Percentiles rank a stretch among this genome's conserved stretches.
Conservation (phyloP, 345 rosid genomes). For the Corchorus olitorius region DNA sequence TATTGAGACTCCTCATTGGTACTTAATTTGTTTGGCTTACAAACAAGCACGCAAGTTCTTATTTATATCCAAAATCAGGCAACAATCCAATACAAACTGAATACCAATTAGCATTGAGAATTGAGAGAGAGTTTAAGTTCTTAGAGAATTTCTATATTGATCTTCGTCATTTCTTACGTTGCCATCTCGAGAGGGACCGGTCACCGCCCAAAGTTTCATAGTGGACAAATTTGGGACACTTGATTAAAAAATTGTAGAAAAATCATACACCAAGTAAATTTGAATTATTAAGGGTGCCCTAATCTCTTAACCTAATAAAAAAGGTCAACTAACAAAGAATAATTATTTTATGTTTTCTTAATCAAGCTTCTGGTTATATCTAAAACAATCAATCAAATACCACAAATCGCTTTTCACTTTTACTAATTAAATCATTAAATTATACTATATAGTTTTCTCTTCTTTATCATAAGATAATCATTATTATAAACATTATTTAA, state of each 20-base stretch:
- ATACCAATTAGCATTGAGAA: neutral
- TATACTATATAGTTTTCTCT: neutral
- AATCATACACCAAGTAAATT: conserved; percentile 15
- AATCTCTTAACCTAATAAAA: conserved; percentile 1
- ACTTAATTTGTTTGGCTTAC: neutral
- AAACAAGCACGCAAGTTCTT: neutral
- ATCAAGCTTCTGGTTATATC: neutral
- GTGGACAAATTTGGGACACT: conserved; percentile 1
- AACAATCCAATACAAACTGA: neutral
- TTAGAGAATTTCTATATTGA: neutral
- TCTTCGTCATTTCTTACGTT: conserved; percentile 20
- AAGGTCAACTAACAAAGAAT: conserved; percentile 6
- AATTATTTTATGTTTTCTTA: neutral
- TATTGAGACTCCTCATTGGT: no score
- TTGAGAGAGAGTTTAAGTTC: neutral
- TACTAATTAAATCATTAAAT: neutral
- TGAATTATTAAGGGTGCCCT: neutral
- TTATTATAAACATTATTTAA: neutral
- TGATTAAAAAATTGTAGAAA: conserved; percentile 3
- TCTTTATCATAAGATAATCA: neutral
- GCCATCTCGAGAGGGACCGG: neutral
- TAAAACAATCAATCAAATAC: neutral
- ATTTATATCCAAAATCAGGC: neutral
- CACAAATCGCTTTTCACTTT: conserved; percentile 1
- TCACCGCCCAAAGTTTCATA: neutral